Conservation (phyloP, 805 yeast genomes). For the Candida oleophila region DNA sequence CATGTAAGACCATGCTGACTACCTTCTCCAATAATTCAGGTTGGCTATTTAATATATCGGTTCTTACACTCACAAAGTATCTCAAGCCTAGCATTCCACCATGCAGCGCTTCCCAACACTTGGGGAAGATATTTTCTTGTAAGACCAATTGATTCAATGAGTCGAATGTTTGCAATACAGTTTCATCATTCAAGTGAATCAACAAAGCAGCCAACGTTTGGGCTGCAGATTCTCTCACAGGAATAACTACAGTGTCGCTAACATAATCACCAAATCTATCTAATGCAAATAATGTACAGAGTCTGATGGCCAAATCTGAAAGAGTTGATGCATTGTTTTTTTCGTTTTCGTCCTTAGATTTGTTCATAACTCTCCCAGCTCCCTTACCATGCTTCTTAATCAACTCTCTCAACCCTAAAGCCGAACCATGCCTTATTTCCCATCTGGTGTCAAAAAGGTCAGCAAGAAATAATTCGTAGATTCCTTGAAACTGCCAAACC, state of each 20-base stretch:
- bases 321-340: conserved; percentile 63
- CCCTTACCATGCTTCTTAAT: conserved; percentile 78
- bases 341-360: conserved; percentile 60
- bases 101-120: conserved; percentile 95
- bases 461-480: conserved; percentile 74
- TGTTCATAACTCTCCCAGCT: conserved; percentile 78
- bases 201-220: conserved; percentile 89
- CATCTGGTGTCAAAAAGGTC: conserved; percentile 84
- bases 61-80: conserved; percentile 86
- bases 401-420: conserved; percentile 86
- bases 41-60: conserved; percentile 66
- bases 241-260: conserved; percentile 96
- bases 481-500: conserved; percentile 94
- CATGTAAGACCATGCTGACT: conserved; percentile 82
- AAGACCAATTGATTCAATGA: conserved; percentile 68
- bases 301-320: conserved; percentile 84
- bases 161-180: conserved; percentile 60
- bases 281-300: conserved; percentile 82
- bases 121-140: conserved; percentile 54
- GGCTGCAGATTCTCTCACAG: conserved; percentile 95
- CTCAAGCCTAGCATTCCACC: conserved; percentile 95
- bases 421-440: conserved; percentile 97
- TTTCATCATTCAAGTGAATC: conserved; percentile 62
- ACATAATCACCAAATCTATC: conserved; percentile 97
- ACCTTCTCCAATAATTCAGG: conserved; percentile 65